Conservation (phyloP, 495 filamentous ascomycete genomes). For the Penicillium riverlandense region DNA sequence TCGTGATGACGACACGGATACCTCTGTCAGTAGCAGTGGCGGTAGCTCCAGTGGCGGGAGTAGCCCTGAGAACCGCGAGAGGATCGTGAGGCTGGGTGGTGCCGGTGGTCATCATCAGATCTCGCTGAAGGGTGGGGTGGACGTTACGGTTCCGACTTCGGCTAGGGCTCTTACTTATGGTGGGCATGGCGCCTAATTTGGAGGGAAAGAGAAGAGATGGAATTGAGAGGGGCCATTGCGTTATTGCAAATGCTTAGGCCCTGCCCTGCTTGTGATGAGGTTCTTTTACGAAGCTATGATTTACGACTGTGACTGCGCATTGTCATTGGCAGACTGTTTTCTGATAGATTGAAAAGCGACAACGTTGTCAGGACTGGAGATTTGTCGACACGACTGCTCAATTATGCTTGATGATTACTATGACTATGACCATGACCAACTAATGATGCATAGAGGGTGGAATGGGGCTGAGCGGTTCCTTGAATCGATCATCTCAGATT, state of each 20-base stretch:
- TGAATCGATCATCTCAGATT: background rate
- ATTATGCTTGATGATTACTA: conserved; percentile 1
- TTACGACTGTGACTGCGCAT: conserved; percentile 7
- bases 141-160: background rate
- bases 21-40: conserved; percentile 28
- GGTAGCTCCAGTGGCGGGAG: conserved; percentile 49
- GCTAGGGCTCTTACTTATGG: background rate
- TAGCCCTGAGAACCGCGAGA: conserved; percentile 43
- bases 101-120: conserved; percentile 1
- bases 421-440: background rate
- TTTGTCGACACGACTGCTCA: background rate
- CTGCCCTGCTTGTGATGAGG: background rate
- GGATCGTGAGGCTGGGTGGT: conserved; percentile 22
- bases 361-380: background rate
- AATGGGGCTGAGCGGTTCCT: background rate
- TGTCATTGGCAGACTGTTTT: background rate
- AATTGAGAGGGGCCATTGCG: background rate
- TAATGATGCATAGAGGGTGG: background rate
- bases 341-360: too few species aligned
- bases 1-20: conserved; percentile 38
- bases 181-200: background rate
- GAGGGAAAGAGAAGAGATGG: background rate
- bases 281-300: conserved; percentile 1
- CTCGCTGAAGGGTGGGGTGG: background rate
- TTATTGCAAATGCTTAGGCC: background rate